A percentile compares a stretch with the other conserved stretches of the same genome.
Conservation (phyloP, 208 protist species). For the Leishmania amazonensis region DNA sequence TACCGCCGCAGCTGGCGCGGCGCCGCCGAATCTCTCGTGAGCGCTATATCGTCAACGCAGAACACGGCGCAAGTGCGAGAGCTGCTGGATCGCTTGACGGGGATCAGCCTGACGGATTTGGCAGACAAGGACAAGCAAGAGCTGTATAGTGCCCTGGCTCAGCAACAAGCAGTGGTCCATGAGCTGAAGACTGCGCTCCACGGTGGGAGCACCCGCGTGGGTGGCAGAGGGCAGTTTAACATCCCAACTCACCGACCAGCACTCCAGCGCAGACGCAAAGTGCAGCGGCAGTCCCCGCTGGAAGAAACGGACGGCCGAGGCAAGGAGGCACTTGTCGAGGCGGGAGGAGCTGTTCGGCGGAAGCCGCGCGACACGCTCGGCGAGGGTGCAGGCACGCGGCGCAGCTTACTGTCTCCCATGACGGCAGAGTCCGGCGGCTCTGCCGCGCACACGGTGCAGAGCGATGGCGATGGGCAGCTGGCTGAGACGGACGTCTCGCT, state of each 20-base stretch:
- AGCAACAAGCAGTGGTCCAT: constrained; percentile 50
- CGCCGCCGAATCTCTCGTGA: not conserved
- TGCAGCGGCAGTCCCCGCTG: not conserved
- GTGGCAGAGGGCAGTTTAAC: not conserved
- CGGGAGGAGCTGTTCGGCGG: not conserved
- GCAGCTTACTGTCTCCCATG: constrained; percentile 13
- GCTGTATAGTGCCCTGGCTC: constrained; percentile 35
- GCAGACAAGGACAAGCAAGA: constrained; percentile 19
- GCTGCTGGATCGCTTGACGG: constrained; percentile 7
- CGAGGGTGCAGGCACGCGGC: not conserved
- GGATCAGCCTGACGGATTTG: constrained; percentile 2
- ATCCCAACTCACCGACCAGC: not conserved
- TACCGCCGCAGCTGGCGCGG: constrained; percentile 7
- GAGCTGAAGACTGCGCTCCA: constrained; percentile 32
- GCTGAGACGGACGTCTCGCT: constrained; percentile 35
- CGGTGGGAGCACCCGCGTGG: too few relatives aligned
- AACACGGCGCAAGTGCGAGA: constrained; percentile 9
- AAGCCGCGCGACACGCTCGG: too few relatives aligned
- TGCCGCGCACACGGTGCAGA: constrained; percentile 4
- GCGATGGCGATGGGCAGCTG: constrained; percentile 11
- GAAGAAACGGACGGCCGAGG: not conserved
- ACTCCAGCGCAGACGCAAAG: constrained; percentile 5
- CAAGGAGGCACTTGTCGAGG: too few relatives aligned
- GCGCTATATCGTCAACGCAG: not conserved
- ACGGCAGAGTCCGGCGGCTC: constrained; percentile 27